Percentiles rank a stretch among this genome's conserved stretches.
These are phyloP conservation scores for Viridothelium virens DNA, from an alignment of 495 filamentous ascomycete species.

Conservation along the genomic window DNA sequence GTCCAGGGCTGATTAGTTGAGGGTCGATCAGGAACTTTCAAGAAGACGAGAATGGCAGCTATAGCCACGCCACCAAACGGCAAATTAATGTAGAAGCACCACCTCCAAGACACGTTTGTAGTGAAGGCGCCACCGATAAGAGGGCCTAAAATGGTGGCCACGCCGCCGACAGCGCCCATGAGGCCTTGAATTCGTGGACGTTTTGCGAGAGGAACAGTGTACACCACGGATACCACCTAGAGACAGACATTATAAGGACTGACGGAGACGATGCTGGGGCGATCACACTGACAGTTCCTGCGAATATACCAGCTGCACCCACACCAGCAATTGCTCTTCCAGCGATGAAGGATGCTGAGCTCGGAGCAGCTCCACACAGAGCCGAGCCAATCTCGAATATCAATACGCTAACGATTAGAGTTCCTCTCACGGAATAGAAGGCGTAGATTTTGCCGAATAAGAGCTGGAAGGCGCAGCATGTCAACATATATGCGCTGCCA, in stretches of 20 bases:
- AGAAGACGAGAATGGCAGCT: constrained; percentile 11
- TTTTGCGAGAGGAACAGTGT: constrained; percentile 12
- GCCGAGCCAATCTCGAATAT: background rate
- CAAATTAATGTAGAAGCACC: constrained; percentile 25
- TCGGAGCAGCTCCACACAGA: constrained; percentile 47
- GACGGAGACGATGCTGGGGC: background rate
- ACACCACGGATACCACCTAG: background rate
- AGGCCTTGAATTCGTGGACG: constrained; percentile 19
- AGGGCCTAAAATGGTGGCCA: constrained; percentile 17
- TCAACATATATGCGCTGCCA: background rate
- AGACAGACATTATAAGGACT: too few relatives aligned
- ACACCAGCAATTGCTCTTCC: constrained; percentile 18
- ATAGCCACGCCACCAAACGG: constrained; percentile 14
- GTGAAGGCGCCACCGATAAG: constrained; percentile 37
- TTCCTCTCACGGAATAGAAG: constrained; percentile 45
- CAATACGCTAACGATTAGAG: background rate
- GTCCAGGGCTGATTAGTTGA: constrained; percentile 18
- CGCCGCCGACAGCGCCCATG: constrained; percentile 15
- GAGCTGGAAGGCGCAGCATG: constrained; percentile 40
- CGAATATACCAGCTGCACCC: constrained; percentile 26
- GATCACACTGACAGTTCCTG: constrained; percentile 28
- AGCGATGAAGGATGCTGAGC: constrained; percentile 55
- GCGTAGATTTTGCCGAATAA: constrained; percentile 48
- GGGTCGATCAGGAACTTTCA: constrained; percentile 35
- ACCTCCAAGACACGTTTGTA: constrained; percentile 22